A percentile compares a stretch with the other conserved stretches of the same genome.
phyloP scores from a whole-genome alignment of 2,329 filamentous ascomycete genomes.

The Diaporthe aspalathi region DNA sequence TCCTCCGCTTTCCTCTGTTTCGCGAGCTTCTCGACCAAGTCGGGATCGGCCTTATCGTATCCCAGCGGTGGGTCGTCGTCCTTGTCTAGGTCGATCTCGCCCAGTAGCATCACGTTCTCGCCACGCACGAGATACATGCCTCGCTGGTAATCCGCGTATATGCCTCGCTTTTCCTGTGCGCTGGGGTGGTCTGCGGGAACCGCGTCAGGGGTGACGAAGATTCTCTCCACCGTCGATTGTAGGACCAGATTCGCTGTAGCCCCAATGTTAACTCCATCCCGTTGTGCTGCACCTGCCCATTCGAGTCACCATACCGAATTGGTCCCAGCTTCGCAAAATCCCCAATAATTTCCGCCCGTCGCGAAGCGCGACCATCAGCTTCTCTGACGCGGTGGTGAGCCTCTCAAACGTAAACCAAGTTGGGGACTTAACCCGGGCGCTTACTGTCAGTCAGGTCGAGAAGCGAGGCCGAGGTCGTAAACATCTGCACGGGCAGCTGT shows the following conservation, averaged over 20 bases:
- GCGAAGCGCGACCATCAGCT: slow-evolving; percentile 89
- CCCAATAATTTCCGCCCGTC: slow-evolving; percentile 96
- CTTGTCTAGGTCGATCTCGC: slow-evolving; percentile 96
- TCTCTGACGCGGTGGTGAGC: slow-evolving; percentile 72
- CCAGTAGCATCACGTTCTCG: slow-evolving; percentile 95
- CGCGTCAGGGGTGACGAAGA: slow-evolving; percentile 73
- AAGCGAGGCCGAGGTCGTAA: slow-evolving; percentile 95
- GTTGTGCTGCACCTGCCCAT: background rate
- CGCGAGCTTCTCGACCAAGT: slow-evolving; percentile 74
- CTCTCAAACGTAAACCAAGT: background rate
- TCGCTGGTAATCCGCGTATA: slow-evolving; percentile 87
- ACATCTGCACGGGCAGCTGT: slow-evolving; percentile 88
- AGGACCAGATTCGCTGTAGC: slow-evolving; percentile 79
- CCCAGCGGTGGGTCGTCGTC: slow-evolving; percentile 86
- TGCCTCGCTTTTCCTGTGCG: slow-evolving; percentile 53
- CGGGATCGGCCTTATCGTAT: slow-evolving; percentile 63
- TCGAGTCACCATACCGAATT: slow-evolving; percentile 78
- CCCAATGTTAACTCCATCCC: slow-evolving; percentile 43
- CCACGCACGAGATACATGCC: slow-evolving; percentile 93
- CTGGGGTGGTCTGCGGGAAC: slow-evolving; percentile 50
- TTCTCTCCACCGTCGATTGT: slow-evolving; percentile 89
- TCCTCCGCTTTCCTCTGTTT: slow-evolving; percentile 77
- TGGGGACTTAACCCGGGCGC: slow-evolving; percentile 47
- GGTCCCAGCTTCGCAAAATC: slow-evolving; percentile 94
- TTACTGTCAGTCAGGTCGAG: slow-evolving; percentile 97